Base-by-base conservation (phyloP, 2,329 filamentous ascomycete species). In the Neofusicoccum parvum region DNA sequence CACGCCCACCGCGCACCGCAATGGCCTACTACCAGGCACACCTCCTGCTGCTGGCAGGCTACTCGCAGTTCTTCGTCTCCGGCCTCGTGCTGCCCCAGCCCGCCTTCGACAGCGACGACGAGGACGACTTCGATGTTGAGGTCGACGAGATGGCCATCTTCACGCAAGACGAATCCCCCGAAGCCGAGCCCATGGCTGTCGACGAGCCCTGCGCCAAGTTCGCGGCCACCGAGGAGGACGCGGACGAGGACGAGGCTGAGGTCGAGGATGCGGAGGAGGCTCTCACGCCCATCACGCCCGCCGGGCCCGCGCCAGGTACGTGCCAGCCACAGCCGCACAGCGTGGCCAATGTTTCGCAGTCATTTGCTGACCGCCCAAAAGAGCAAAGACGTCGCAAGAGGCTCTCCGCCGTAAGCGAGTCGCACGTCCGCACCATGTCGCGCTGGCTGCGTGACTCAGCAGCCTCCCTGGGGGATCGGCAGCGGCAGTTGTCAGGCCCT, bases 21-120 rank as follows among this genome's bases (percentile, higher is more conserved):
- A 65, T 64, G 62, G 39, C 62, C 6, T 58, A 65, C 62, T 46
- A 65, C 62, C 62, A 65, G 23, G 64, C 64, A 32, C 64, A 65
- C 54, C 53, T 60, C 45, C 64, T 65, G 43, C 45, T 65, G n/a
- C 46, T 51, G 32, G 64, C 64, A 34, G 64, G 64, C 64, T 65
- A 65, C 64, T 65, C 64, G 1, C 37, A 39, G n/a, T 54, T 65
- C 53, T 65, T 65, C 34, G 64, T 65, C 45, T 65, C 64, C 23
- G 64, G 64, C 45, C 54, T 65, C 6, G 64, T 65, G 45, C 53
- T 59, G 12, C 64, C 64, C 49, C 53, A 50, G 54, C 45, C 54
- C 15, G 5, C 50, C 32, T 58, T 45, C 43, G 50, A 65, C 4
- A n/a, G 5, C 11, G 37, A 64, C 36, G 43, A 65, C 6, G 51